Evolutionary conservation across 805 yeast genomes (phyloP), one percentile per base, ranked within the genome.

Genomic region (Wickerhamomyces strasburgensis): DNA sequence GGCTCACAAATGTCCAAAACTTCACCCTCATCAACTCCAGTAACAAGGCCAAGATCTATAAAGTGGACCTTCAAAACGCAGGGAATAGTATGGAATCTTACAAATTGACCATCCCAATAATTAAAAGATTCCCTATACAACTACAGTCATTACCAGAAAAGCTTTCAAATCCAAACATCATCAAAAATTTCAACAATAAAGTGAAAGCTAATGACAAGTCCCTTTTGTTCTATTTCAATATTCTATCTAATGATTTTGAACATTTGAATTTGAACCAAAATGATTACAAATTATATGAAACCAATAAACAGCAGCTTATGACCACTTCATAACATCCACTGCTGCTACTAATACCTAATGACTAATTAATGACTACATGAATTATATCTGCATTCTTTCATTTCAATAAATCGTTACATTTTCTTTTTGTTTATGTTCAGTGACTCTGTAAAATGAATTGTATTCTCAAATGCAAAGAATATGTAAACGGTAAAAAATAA

Each of bases 151-250:
- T 38, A 13, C 43, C 45, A 3, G 42, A 36, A 19, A 35, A 35
- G 28, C 35, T 40, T 14, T 27, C 37, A 6, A 39, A 41, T 14
- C 23, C 10, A 4, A 28, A 48, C 29, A 49, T 49, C 4, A 39
- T 54, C 9, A 50, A 36, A 35, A 54, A 54, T 41, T 54, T 54
- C 35, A 54, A 54, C 35, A 16, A 17, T 27, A 51, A 46, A 29
- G 39, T 33, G 2, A 42, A 41, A 31, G 11, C 37, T 7, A 42
- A 35, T 25, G 43, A 47, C 15, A 38, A 37, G 14, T 34, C 46
- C 3, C 27, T 47, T 2, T n/a, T 47, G 19, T 52, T 51, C 34
- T 41, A 42, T 28, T 16, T 49, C 13, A 54, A 54, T 35, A 34
- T 38, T 19, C 33, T 54, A 14, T 33, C 52, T 14, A 51, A 52